These are phyloP conservation scores for Gnomoniopsis sp. DNA, from an alignment of 2,329 filamentous ascomycete genomes.

Conservation along the genomic window DNA sequence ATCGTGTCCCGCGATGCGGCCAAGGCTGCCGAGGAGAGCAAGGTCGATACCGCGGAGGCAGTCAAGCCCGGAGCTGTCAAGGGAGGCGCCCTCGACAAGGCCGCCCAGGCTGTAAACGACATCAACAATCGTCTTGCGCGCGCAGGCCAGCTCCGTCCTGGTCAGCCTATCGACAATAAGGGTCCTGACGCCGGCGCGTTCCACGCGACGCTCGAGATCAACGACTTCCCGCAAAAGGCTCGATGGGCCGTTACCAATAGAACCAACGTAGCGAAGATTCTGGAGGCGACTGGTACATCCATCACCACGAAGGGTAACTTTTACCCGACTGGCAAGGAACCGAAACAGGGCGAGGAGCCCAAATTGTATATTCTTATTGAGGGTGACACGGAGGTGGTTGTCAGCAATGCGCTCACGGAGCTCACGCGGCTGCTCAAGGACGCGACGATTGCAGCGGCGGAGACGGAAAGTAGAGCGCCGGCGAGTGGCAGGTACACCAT, in stretches of 20 bases:
- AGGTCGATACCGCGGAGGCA: conserved; percentile 26
- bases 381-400: conserved; percentile 90
- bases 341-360: conserved; percentile 70
- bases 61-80: conserved; percentile 40
- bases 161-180: conserved; percentile 97
- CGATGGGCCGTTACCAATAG: conserved; percentile 98
- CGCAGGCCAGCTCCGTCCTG: conserved; percentile 83
- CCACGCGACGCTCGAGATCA: conserved; percentile 97
- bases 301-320: conserved; percentile 97
- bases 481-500: conserved; percentile 84
- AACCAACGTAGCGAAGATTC: conserved; percentile 96
- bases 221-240: conserved; percentile 98
- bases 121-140: conserved; percentile 90
- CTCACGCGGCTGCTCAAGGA: conserved; percentile 85
- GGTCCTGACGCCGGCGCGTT: conserved; percentile 94
- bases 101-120: conserved; percentile 82
- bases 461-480: conserved; percentile 77
- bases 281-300: conserved; percentile 89
- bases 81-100: conserved; percentile 70
- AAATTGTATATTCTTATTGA: conserved; percentile 98
- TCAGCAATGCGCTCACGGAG: conserved; percentile 86
- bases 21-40: conserved; percentile 36
- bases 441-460: conserved; percentile 83
- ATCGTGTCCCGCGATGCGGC: conserved; percentile 51
- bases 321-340: conserved; percentile 79